Percentiles rank a stretch among this genome's conserved stretches.
These are phyloP conservation scores for Pyrus hybrid DNA, from an alignment of 331 rosid genomes.

Conservation along the genomic window DNA sequence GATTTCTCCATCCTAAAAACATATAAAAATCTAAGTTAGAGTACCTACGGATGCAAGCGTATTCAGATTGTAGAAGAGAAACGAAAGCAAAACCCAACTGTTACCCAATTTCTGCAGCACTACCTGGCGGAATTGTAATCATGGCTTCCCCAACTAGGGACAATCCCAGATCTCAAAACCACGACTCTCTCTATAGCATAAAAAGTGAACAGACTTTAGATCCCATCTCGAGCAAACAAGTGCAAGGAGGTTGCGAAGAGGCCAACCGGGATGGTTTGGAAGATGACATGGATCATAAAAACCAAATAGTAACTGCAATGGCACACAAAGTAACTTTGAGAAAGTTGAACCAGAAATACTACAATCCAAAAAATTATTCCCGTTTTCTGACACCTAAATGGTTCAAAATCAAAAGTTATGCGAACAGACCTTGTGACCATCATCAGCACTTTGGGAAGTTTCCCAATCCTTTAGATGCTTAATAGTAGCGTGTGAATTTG, in stretches of 20 bases:
- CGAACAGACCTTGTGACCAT: conserved; percentile 55
- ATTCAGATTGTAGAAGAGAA: neutral
- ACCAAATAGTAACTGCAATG: conserved; percentile 72
- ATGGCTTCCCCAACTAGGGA: conserved; percentile 86
- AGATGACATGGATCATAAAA: conserved; percentile 95
- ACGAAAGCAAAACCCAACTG: conserved; percentile 1
- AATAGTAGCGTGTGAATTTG: conserved; percentile 50
- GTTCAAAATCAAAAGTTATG: conserved; percentile 13
- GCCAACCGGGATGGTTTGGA: conserved; percentile 92
- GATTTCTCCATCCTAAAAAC: conserved; percentile 49
- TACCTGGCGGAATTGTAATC: conserved; percentile 45
- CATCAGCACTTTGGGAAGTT: conserved; percentile 30
- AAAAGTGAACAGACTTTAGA: conserved; percentile 57
- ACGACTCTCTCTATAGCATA: conserved; percentile 90
- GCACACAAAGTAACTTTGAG: conserved; percentile 20
- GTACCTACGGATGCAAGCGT: neutral
- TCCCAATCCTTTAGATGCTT: conserved; percentile 80
- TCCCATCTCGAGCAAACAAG: conserved; percentile 69
- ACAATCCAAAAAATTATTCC: neutral
- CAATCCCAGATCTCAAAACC: conserved; percentile 73
- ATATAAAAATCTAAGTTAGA: conserved; percentile 2
- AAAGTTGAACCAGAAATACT: neutral
- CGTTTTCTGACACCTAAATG: conserved; percentile 10
- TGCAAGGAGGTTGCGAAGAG: conserved; percentile 92
- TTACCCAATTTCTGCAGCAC: conserved; percentile 13